phyloP scores from a whole-genome alignment of 1,139 yeast genomes.

The Debaryomycetaceae sp. region DNA sequence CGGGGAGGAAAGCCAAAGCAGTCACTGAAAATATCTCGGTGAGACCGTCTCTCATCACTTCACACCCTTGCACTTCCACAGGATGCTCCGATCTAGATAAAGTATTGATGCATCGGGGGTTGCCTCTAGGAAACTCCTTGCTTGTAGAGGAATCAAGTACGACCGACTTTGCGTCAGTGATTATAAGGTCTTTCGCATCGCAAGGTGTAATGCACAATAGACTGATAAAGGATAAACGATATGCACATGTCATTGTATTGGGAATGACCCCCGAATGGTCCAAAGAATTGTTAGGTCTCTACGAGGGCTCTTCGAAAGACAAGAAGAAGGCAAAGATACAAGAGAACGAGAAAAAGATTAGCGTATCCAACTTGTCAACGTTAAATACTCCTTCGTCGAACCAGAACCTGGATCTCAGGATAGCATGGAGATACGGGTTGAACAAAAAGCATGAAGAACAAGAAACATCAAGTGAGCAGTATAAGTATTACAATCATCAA shows the following conservation, averaged over 20 bases:
- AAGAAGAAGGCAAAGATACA: slow-evolving; percentile 57
- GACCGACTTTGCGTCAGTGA: slow-evolving; percentile 81
- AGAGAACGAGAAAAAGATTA: slow-evolving; percentile 59
- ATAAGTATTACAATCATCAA: slow-evolving; percentile 60
- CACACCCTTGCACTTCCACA: slow-evolving; percentile 73
- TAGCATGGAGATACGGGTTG: slow-evolving; percentile 85
- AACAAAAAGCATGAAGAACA: slow-evolving; percentile 34
- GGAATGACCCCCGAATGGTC: slow-evolving; percentile 65
- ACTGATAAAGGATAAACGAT: slow-evolving; percentile 24
- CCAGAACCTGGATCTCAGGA: slow-evolving; percentile 52
- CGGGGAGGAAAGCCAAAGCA: slow-evolving; percentile 3
- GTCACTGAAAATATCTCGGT: slow-evolving; percentile 51
- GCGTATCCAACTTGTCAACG: slow-evolving; percentile 61
- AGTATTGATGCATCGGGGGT: slow-evolving; percentile 74
- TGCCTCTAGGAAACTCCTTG: slow-evolving; percentile 73
- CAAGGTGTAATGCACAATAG: slow-evolving; percentile 78
- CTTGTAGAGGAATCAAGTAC: slow-evolving; percentile 82
- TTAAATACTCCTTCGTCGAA: slow-evolving; percentile 20
- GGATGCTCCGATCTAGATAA: slow-evolving; percentile 76
- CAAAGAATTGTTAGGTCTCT: slow-evolving; percentile 74
- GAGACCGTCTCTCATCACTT: slow-evolving; percentile 72
- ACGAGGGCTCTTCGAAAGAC: slow-evolving; percentile 66
- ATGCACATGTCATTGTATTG: slow-evolving; percentile 64
- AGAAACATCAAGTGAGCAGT: slow-evolving; percentile 15
- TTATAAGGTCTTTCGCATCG: slow-evolving; percentile 68